Conservation (phyloP, 139 green algal species). For the Chlorella sorokiniana region DNA sequence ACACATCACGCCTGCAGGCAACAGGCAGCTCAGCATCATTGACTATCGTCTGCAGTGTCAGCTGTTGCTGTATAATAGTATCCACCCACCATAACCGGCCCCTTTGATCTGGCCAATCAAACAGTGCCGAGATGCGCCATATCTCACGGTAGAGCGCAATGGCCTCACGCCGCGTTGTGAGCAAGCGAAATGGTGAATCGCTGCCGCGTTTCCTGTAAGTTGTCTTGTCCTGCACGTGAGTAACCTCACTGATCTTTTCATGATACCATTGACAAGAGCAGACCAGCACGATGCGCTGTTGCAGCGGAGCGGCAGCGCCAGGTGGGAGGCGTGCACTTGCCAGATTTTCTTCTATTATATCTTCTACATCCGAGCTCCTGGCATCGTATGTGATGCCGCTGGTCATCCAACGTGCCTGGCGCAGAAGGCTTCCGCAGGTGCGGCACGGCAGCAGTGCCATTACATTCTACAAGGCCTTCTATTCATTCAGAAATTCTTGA, state of each 20-base stretch:
- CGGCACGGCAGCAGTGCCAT: neutral
- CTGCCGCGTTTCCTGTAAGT: slow-evolving; percentile 9
- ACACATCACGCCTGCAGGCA: slow-evolving; percentile 49
- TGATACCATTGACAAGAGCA: neutral
- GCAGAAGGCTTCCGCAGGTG: no score
- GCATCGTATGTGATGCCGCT: slow-evolving; percentile 9
- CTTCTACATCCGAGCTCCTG: slow-evolving; percentile 10
- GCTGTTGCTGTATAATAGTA: neutral
- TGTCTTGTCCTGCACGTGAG: slow-evolving; percentile 6
- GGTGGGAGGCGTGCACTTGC: neutral
- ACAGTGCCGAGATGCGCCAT: slow-evolving; percentile 15
- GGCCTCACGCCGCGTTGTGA: slow-evolving; percentile 33
- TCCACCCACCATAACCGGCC: slow-evolving; percentile 25
- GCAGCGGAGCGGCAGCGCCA: neutral
- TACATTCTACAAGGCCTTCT: neutral
- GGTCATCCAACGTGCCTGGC: neutral
- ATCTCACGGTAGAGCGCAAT: slow-evolving; percentile 39
- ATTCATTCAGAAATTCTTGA: no score
- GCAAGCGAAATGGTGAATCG: neutral
- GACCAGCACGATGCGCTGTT: no score
- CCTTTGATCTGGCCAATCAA: slow-evolving; percentile 14
- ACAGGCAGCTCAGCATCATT: no score
- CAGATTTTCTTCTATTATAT: slow-evolving; percentile 20
- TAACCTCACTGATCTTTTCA: no score
- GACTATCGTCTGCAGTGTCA: neutral